Conservation (phyloP, 306 rosid genomes). For the Cucurbita moschata region DNA sequence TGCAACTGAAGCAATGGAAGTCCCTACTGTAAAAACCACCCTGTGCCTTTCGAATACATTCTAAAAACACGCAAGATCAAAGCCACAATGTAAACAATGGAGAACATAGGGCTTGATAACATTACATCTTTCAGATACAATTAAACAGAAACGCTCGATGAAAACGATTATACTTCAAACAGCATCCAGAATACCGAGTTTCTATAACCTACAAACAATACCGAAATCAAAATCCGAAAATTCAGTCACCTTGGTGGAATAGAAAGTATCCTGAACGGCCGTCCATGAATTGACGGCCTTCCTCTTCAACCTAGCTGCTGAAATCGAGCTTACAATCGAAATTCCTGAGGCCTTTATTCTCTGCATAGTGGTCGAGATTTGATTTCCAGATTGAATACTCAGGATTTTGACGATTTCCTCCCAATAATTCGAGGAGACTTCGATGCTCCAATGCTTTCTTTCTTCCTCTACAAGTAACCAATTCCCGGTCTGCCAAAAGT, state of each 20-base stretch:
- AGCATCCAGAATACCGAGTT: too few species aligned
- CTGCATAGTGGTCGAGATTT: conserved; percentile 28
- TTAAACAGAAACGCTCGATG: background rate
- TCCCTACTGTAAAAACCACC: conserved; percentile 75
- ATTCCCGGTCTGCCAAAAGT: background rate
- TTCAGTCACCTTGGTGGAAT: conserved; percentile 49
- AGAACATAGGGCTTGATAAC: background rate
- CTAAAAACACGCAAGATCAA: conserved; percentile 14
- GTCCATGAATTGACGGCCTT: conserved; percentile 56
- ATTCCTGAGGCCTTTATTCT: conserved; percentile 35
- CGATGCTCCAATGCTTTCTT: background rate
- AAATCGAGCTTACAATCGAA: conserved; percentile 15
- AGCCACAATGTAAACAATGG: background rate
- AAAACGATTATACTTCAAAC: background rate
- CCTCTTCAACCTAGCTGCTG: conserved; percentile 33
- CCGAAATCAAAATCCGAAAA: background rate
- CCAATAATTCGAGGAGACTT: background rate
- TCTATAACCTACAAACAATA: background rate
- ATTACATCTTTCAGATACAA: background rate
- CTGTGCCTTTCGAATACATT: conserved; percentile 72
- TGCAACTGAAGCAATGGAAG: conserved; percentile 78
- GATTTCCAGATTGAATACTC: background rate
- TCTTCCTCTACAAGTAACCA: background rate
- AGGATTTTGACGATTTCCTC: background rate
- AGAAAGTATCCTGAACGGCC: conserved; percentile 62